Conservation (phyloP, 495 filamentous ascomycete species). For the Aspergillus asperescens region DNA sequence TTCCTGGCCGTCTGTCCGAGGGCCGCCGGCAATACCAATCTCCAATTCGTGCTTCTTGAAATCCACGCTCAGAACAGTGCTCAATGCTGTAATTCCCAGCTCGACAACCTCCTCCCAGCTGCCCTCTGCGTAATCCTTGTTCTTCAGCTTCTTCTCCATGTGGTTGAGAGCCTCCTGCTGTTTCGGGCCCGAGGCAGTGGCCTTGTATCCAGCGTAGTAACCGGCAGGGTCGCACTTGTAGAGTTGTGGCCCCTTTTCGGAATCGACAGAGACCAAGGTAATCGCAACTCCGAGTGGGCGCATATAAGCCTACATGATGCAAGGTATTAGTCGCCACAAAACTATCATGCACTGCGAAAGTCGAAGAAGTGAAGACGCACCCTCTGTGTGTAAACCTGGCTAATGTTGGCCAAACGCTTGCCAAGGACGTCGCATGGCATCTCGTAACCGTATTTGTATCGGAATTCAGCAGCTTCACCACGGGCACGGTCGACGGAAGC, state of each 20-base stretch:
- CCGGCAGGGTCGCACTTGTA: slow-evolving; percentile 98
- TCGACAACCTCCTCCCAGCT: slow-evolving; percentile 98
- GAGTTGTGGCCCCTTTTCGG: slow-evolving; percentile 88
- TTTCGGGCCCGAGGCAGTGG: slow-evolving; percentile 92
- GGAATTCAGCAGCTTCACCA: slow-evolving; percentile 94
- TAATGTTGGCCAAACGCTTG: slow-evolving; percentile 96
- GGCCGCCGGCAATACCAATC: slow-evolving; percentile 91
- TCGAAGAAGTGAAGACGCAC: slow-evolving; percentile 51
- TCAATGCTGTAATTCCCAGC: slow-evolving; percentile 86
- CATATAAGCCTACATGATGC: slow-evolving; percentile 77
- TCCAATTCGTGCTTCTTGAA: slow-evolving; percentile 99
- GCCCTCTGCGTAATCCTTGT: slow-evolving; percentile 91
- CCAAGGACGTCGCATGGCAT: slow-evolving; percentile 97
- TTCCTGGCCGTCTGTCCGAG: slow-evolving; percentile 70
- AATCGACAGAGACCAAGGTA: slow-evolving; percentile 89
- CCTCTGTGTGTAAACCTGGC: slow-evolving; percentile 96
- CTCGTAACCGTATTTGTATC: slow-evolving; percentile 98
- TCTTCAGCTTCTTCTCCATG: slow-evolving; percentile 99
- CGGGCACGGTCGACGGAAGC: slow-evolving; percentile 87
- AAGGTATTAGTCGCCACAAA: neutral
- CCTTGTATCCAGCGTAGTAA: slow-evolving; percentile 98
- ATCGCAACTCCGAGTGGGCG: slow-evolving; percentile 91
- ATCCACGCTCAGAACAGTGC: slow-evolving; percentile 94
- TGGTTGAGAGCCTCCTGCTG: slow-evolving; percentile 97
- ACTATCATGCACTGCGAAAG: slow-evolving; percentile 3